A percentile compares a stretch with the other conserved stretches of the same genome.
These are phyloP conservation scores for Ascomycota sp. DNA, from an alignment of 2,329 filamentous ascomycete genomes.

Conservation along the genomic window DNA sequence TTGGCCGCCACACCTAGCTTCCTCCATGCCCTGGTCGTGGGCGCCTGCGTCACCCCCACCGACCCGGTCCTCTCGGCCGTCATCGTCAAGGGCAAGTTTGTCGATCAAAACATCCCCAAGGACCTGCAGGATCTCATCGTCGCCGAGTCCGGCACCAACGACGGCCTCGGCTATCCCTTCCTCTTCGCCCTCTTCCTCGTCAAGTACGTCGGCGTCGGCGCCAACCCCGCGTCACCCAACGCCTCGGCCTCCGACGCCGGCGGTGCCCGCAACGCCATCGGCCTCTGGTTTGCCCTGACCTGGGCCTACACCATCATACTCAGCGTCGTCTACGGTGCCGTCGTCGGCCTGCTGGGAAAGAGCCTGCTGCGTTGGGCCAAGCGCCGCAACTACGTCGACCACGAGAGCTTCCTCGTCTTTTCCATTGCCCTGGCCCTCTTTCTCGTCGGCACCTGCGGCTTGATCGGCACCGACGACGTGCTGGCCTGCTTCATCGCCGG, in stretches of 20 bases:
- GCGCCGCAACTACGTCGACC: constrained; percentile 59
- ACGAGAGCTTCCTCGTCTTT: constrained; percentile 75
- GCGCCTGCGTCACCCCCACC: constrained; percentile 77
- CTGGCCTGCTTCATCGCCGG: constrained; percentile 84
- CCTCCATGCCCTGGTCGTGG: constrained; percentile 60
- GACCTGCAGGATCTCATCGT: constrained; percentile 63
- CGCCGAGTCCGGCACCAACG: constrained; percentile 72
- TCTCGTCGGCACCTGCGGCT: constrained; percentile 66
- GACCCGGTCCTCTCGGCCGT: constrained; percentile 76
- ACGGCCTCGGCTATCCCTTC: constrained; percentile 77
- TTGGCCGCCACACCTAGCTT: constrained; percentile 53
- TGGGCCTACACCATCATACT: constrained; percentile 69
- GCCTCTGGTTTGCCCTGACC: constrained; percentile 67
- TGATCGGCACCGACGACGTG: constrained; percentile 78
- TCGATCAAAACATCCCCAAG: constrained; percentile 72
- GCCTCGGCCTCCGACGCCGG: constrained; percentile 21
- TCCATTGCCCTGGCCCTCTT: constrained; percentile 72
- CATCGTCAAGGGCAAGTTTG: constrained; percentile 86
- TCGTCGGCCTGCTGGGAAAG: constrained; percentile 65
- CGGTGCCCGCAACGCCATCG: constrained; percentile 46
- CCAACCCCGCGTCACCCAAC: too few species aligned
- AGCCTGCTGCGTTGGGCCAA: constrained; percentile 71
- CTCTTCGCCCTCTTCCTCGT: constrained; percentile 72
- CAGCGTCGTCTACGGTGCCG: constrained; percentile 55
- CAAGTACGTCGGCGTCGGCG: constrained; percentile 46